A percentile compares a stretch with the other conserved stretches of the same genome.
Evolutionary conservation across 2,329 filamentous ascomycete species (phyloP).

Genomic region (Amylocarpus encephaloides): DNA sequence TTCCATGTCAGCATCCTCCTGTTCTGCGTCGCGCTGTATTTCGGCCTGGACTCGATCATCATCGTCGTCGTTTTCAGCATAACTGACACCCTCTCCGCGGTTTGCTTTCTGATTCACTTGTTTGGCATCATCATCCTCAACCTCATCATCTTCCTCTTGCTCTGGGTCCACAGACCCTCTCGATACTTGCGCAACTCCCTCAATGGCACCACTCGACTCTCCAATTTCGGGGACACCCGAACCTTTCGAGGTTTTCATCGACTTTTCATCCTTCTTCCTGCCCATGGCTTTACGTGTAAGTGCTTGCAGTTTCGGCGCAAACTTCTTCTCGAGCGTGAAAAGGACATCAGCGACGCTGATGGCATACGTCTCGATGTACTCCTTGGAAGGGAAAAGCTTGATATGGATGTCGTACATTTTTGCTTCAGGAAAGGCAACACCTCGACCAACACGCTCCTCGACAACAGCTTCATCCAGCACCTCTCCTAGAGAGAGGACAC

Average conservation of each 20-base stretch:
- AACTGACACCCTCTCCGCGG: conserved; percentile 75
- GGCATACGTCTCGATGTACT: conserved; percentile 81
- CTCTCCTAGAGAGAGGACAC: conserved; percentile 74
- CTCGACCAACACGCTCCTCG: conserved; percentile 70
- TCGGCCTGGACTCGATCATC: conserved; percentile 68
- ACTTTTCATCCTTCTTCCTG: conserved; percentile 66
- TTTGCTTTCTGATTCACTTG: conserved; percentile 69
- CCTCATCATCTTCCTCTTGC: conserved; percentile 45
- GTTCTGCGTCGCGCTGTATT: conserved; percentile 51
- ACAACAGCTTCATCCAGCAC: conserved; percentile 77
- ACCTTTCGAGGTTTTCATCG: conserved; percentile 47
- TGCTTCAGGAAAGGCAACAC: conserved; percentile 60
- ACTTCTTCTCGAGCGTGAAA: conserved; percentile 70
- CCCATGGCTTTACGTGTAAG: conserved; percentile 70
- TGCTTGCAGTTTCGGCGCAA: conserved; percentile 65
- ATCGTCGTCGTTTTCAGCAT: conserved; percentile 88
- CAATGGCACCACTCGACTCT: conserved; percentile 49
- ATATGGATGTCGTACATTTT: conserved; percentile 82
- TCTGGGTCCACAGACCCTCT: conserved; percentile 49
- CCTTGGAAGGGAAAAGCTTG: conserved; percentile 74
- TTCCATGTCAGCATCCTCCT: conserved; percentile 52
- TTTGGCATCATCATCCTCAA: conserved; percentile 70
- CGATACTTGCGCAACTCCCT: conserved; percentile 44
- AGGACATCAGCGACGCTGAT: conserved; percentile 75
- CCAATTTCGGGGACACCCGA: conserved; percentile 74